Conservation (phyloP, 2,329 filamentous ascomycete species). For the Fusarium compactum region DNA sequence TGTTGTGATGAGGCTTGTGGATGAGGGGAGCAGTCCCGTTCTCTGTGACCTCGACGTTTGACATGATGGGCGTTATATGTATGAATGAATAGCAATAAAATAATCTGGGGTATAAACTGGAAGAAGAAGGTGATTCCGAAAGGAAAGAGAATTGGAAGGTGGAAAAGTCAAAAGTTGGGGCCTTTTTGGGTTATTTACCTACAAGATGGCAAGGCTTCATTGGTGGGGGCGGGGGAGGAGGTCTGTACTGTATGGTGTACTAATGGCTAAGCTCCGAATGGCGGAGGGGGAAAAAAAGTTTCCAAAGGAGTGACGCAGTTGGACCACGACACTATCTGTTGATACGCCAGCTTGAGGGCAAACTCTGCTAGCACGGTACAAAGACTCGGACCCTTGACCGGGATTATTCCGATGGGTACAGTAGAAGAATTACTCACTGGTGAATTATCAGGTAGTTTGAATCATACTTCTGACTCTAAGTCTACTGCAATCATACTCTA, state of each 20-base stretch:
- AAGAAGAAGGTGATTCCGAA: conserved; percentile 19
- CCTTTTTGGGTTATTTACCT: conserved; percentile 9
- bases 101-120: neutral
- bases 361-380: conserved; percentile 16
- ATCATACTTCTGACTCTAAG: too few species aligned
- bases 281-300: conserved; percentile 17
- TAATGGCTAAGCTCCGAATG: conserved; percentile 18
- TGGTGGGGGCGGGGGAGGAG: conserved; percentile 13
- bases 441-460: neutral
- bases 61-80: conserved; percentile 3
- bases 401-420: conserved; percentile 7
- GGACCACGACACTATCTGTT: neutral
- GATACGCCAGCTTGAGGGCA: conserved; percentile 8
- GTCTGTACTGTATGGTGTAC: neutral
- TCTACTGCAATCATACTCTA: neutral
- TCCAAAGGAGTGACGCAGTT: conserved; percentile 13
- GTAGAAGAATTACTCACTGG: conserved; percentile 3
- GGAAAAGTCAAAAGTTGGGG: conserved; percentile 12
- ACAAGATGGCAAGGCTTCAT: conserved; percentile 12
- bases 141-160: conserved; percentile 2
- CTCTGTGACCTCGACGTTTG: conserved; percentile 3
- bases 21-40: conserved; percentile 8
- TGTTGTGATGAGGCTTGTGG: conserved; percentile 14
- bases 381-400: neutral
- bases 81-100: neutral